phyloP scores from a whole-genome alignment of 345 rosid genomes.

The Anastatica hierochuntica region DNA sequence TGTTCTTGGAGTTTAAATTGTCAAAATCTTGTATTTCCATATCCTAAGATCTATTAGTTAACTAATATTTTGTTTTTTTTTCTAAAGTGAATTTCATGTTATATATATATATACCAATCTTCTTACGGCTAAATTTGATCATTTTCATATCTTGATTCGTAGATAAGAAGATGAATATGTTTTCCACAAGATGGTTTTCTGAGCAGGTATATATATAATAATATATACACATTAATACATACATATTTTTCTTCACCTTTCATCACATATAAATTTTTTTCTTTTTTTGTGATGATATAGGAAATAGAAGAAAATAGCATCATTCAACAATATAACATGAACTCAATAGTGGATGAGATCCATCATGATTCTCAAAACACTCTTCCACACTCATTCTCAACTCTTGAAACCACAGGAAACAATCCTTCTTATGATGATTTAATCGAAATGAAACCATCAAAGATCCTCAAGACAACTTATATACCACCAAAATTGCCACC shows the following conservation, averaged over 20 bases:
- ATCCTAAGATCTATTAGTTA: not conserved
- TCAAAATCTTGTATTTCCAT: not conserved
- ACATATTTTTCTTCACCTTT: not conserved
- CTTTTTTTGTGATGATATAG: not conserved
- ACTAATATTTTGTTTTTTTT: not conserved
- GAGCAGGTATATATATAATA: slow-evolving; percentile 33
- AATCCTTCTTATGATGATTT: slow-evolving; percentile 15
- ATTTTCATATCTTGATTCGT: slow-evolving; percentile 5
- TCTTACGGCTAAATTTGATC: not conserved
- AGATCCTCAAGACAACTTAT: slow-evolving; percentile 19
- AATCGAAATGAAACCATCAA: slow-evolving; percentile 15
- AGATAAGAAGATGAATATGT: slow-evolving; percentile 22
- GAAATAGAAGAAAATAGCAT: slow-evolving; percentile 22
- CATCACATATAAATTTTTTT: not conserved
- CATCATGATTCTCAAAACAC: slow-evolving; percentile 2
- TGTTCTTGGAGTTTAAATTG: not conserved
- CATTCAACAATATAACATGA: slow-evolving; percentile 15
- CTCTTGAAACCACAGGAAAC: not conserved
- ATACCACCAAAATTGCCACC: slow-evolving; percentile 6
- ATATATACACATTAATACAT: too few relatives aligned
- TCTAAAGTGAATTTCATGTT: not conserved
- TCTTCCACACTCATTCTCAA: slow-evolving; percentile 13
- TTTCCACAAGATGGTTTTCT: slow-evolving; percentile 39
- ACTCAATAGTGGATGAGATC: slow-evolving; percentile 10
- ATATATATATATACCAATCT: not conserved